phyloP scores from a whole-genome alignment of 169 alveolate species.

The Plasmodium berghei region DNA sequence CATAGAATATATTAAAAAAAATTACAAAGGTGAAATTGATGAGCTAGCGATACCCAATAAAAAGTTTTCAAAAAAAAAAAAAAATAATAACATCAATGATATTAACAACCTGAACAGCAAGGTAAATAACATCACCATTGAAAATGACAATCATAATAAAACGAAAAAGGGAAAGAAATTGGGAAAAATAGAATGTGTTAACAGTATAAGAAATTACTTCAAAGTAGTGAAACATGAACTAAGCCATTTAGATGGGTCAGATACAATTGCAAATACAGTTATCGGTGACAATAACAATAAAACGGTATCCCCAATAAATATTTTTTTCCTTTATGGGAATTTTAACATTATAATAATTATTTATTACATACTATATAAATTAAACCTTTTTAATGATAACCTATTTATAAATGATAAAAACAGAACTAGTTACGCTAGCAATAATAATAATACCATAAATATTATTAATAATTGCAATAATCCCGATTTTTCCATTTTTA shows the following conservation, averaged over 20 bases:
- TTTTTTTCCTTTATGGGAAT: constrained; percentile 54
- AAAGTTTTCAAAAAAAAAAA: constrained; percentile 13
- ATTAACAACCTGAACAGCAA: neutral
- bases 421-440: neutral
- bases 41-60: constrained; percentile 4
- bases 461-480: neutral
- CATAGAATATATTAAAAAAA: constrained; percentile 38
- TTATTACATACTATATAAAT: constrained; percentile 39
- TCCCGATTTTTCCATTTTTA: constrained; percentile 28
- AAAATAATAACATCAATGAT: constrained; percentile 6
- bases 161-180: neutral
- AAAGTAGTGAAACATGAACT: constrained; percentile 35
- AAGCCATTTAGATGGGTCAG: neutral
- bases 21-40: constrained; percentile 23
- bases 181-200: neutral
- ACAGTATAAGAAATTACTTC: constrained; percentile 64
- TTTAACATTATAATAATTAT: constrained; percentile 61
- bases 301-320: constrained; percentile 26
- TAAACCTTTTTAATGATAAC: constrained; percentile 21
- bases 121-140: neutral
- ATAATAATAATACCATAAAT: neutral
- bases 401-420: constrained; percentile 33
- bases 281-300: constrained; percentile 12
- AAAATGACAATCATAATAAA: neutral
- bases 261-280: neutral